Evolutionary conservation across 345 rosid genomes (phyloP).

Genomic region (Gossypium anomalum): DNA sequence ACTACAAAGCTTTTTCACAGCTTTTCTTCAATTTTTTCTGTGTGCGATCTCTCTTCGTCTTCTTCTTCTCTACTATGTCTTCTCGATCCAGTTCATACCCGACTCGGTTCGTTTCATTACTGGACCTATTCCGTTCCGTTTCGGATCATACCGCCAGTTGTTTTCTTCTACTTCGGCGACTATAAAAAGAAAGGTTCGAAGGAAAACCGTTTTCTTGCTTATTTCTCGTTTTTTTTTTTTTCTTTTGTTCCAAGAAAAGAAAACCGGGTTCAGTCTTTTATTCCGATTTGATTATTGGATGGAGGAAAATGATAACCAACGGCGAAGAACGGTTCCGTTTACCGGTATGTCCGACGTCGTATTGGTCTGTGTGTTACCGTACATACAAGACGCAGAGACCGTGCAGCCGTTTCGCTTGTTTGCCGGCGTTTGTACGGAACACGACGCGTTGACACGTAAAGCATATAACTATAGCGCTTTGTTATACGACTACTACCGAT

Average conservation of each 20-base stretch:
- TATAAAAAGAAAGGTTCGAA: background rate
- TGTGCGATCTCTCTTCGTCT: background rate
- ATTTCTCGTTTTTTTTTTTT: background rate
- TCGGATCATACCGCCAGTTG: conserved; percentile 8
- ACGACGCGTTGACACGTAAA: conserved; percentile 73
- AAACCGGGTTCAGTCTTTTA: background rate
- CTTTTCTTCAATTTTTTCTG: background rate
- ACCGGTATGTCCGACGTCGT: conserved; percentile 49
- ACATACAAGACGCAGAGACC: conserved; percentile 62
- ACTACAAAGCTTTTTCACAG: background rate
- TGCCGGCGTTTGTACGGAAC: conserved; percentile 67
- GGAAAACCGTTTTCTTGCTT: background rate
- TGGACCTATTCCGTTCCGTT: background rate
- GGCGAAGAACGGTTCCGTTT: conserved; percentile 17
- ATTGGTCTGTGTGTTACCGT: conserved; percentile 55
- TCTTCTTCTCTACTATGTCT: background rate
- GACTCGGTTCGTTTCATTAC: background rate
- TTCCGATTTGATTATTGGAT: conserved; percentile 7
- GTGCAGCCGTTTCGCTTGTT: conserved; percentile 75
- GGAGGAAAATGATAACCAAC: conserved; percentile 40
- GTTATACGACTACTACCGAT: conserved; percentile 72
- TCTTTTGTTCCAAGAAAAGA: background rate
- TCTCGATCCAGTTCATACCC: background rate
- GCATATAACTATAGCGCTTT: conserved; percentile 78
- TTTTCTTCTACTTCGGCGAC: background rate